Percentiles rank a stretch among this genome's conserved stretches.
Evolutionary conservation across 169 alveolate species (phyloP).

Genomic region (Eimeria zaria): DNA sequence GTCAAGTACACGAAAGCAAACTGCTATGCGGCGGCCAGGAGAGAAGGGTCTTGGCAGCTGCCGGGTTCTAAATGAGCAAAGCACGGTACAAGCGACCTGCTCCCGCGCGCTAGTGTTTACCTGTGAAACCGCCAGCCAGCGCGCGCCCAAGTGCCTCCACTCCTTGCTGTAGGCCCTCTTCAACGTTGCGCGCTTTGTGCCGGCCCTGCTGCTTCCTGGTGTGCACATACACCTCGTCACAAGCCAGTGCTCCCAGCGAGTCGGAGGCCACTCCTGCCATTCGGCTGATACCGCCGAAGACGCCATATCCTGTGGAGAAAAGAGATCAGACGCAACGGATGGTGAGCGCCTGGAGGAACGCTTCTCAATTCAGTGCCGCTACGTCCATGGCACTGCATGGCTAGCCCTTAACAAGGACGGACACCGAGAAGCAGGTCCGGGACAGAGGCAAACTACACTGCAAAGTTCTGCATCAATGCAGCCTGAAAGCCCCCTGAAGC

Average conservation of each 20-base stretch:
- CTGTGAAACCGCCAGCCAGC: constrained; percentile 89
- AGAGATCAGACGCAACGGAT: not conserved
- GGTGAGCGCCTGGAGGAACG: not conserved
- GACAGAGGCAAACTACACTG: not conserved
- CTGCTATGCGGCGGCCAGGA: not conserved
- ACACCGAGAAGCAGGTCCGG: not conserved
- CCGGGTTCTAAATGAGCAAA: not conserved
- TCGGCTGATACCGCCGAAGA: constrained; percentile 88
- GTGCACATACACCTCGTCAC: constrained; percentile 89
- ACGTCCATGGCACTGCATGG: not conserved
- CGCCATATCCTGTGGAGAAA: constrained; percentile 85
- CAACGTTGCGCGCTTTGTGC: constrained; percentile 87
- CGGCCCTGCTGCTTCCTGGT: constrained; percentile 87
- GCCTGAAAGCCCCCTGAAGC: not conserved
- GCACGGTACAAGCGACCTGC: not conserved
- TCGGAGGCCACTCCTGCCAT: constrained; percentile 90
- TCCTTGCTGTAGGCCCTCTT: constrained; percentile 89
- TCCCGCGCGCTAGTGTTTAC: constrained; percentile 11
- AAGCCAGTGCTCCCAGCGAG: constrained; percentile 88
- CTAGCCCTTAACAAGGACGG: not conserved
- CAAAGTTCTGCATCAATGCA: not conserved
- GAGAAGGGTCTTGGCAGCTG: not conserved
- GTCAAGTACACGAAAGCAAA: not conserved
- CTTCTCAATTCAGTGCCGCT: not conserved
- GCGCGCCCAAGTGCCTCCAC: constrained; percentile 90